These are phyloP conservation scores for Phoma herbarum DNA, from an alignment of 2,329 filamentous ascomycete genomes.

Conservation along the genomic window DNA sequence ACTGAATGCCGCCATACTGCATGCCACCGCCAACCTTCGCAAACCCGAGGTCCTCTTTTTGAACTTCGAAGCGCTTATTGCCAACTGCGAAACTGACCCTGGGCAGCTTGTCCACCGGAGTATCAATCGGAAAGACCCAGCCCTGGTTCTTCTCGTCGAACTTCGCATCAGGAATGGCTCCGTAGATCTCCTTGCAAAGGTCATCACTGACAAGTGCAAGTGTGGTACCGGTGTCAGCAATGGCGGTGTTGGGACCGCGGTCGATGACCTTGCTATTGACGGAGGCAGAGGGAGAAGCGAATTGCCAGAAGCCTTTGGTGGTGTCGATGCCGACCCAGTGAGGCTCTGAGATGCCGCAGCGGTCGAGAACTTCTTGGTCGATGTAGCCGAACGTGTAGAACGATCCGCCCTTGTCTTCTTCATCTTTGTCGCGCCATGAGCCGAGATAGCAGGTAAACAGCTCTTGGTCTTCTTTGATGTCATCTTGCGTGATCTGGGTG, in stretches of 20 bases:
- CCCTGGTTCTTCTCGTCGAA: constrained; percentile 65
- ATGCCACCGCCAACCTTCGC: constrained; percentile 63
- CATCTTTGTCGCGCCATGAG: constrained; percentile 60
- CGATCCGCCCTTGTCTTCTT: constrained; percentile 54
- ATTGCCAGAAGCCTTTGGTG: constrained; percentile 73
- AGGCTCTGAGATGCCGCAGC: constrained; percentile 63
- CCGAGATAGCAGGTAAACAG: constrained; percentile 73
- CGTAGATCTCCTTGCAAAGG: constrained; percentile 69
- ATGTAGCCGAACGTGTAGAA: constrained; percentile 81
- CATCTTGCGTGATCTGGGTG: constrained; percentile 58
- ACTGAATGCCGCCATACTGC: constrained; percentile 73
- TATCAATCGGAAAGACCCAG: constrained; percentile 68
- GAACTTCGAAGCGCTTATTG: constrained; percentile 65
- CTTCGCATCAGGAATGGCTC: constrained; percentile 66
- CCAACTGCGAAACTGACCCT: constrained; percentile 71
- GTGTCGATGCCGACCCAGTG: constrained; percentile 70
- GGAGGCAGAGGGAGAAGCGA: constrained; percentile 65
- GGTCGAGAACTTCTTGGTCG: constrained; percentile 67
- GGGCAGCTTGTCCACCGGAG: constrained; percentile 64
- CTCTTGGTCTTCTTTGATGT: constrained; percentile 60
- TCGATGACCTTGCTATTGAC: constrained; percentile 65
- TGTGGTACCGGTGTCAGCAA: constrained; percentile 76
- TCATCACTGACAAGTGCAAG: constrained; percentile 70
- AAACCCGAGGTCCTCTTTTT: constrained; percentile 70
- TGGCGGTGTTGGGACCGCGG: constrained; percentile 68